These are phyloP conservation scores for Bacterosira constricta DNA, from an alignment of 108 stramenopile species.

Conservation along the genomic window DNA sequence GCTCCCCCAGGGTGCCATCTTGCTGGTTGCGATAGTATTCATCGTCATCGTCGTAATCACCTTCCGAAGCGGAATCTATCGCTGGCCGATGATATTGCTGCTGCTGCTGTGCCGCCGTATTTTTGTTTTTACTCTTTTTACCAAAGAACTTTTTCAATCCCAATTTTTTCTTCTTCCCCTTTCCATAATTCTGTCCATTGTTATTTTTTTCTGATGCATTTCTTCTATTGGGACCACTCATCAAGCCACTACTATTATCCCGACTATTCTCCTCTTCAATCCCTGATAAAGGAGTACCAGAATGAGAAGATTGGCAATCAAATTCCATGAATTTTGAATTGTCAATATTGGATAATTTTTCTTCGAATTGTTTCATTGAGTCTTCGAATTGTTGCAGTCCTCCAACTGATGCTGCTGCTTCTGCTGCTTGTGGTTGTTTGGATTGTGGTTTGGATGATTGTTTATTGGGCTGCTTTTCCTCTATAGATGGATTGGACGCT, in stretches of 20 bases:
- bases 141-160: neutral
- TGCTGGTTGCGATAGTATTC: neutral
- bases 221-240: too few species aligned
- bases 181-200: neutral
- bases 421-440: neutral
- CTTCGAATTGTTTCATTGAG: constrained; percentile 7
- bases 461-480: neutral
- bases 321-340: constrained; percentile 11
- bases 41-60: neutral
- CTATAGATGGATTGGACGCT: neutral
- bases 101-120: neutral
- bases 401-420: neutral
- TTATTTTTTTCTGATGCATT: neutral
- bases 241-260: neutral
- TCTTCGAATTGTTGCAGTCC: constrained; percentile 7
- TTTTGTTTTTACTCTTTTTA: neutral
- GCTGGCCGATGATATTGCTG: neutral
- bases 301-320: neutral
- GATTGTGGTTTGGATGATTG: neutral
- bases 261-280: constrained; percentile 11
- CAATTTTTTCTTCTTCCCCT: neutral
- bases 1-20: too few species aligned
- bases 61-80: neutral
- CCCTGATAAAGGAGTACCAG: neutral
- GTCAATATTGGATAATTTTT: constrained; percentile 16